Evolutionary conservation across 441 rosid genomes (phyloP).

Genomic region (Isatis lusitanica): DNA sequence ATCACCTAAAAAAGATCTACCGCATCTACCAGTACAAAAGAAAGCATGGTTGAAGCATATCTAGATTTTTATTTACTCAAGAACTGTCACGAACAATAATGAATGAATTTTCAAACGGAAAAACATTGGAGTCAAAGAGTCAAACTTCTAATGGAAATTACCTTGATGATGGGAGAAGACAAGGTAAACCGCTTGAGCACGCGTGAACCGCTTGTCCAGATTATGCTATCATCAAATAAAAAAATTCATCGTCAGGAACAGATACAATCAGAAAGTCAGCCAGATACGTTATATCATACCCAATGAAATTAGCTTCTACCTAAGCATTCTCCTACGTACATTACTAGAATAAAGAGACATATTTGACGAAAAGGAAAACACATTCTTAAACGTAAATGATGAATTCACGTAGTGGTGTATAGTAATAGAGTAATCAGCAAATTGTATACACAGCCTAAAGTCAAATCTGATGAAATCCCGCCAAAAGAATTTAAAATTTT

Average conservation of each 20-base stretch:
- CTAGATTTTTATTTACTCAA: neutral
- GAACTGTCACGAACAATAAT: neutral
- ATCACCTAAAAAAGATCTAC: neutral
- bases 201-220: constrained; percentile 80
- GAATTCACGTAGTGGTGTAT: neutral
- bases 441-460: neutral
- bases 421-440: constrained; percentile 1
- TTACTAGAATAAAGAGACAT: neutral
- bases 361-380: neutral
- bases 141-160: constrained; percentile 26
- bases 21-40: neutral
- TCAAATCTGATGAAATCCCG: neutral
- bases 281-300: neutral
- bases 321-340: neutral
- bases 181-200: constrained; percentile 83
- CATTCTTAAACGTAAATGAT: neutral
- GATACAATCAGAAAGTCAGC: constrained; percentile 5
- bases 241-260: constrained; percentile 4
- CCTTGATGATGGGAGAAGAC: constrained; percentile 72
- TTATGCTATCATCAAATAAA: constrained; percentile 50
- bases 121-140: neutral
- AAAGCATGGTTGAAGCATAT: neutral
- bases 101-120: neutral
- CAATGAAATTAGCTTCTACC: constrained; percentile 7
- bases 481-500: neutral